Base-by-base conservation (phyloP, 768 basidiomycete genomes). In the Pleurotus citrinopileatus region DNA sequence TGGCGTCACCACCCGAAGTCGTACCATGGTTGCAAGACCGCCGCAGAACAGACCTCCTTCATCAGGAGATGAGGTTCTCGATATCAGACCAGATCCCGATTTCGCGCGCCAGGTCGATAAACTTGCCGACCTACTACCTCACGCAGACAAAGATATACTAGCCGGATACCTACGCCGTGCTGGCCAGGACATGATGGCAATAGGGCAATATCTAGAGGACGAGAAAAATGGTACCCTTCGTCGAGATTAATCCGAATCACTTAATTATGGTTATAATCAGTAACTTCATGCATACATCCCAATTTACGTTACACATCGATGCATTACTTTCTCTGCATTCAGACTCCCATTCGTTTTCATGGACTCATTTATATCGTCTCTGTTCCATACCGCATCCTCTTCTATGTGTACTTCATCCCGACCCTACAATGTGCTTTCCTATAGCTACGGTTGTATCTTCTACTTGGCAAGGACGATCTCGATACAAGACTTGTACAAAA, bases 131-230 rank as follows among this genome's bases (percentile, higher is more conserved):
- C 70, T 92, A 36, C 70, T 92, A 27, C 91, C 91, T 13, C 82
- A 86, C 59, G 91, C 86, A 28, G 83, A 91, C 58, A 77, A 81
- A 42, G 71, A 67, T 19, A 70, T 90, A 1, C 77, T 93, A 6
- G 84, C 84, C 34, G 79, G 82, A 12, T 93, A 93, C 66, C 67
- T 93, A 55, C 80, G 81, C 25, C 78, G 86, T 8, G 75, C 89
- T 8, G 91, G 91, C 19, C 82, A 89, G 63, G 89, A 91, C 67
- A 87, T 91, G 38, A 71, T 89, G 38, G 91, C 91, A n/a, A 90
- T 93, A 60, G 89, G 89, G 13, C 86, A 89, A 63, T 93, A 90
- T 65, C 73, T 93, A 9, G 90, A 91, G 59, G 91, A 93, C 58
- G 87, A 91, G 65, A 87, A 86, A 71, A 88, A 85, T 61, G 89